Evolutionary conservation across 1,284 basidiomycete genomes (phyloP).

Genomic region (Ceratobasidium sp.): DNA sequence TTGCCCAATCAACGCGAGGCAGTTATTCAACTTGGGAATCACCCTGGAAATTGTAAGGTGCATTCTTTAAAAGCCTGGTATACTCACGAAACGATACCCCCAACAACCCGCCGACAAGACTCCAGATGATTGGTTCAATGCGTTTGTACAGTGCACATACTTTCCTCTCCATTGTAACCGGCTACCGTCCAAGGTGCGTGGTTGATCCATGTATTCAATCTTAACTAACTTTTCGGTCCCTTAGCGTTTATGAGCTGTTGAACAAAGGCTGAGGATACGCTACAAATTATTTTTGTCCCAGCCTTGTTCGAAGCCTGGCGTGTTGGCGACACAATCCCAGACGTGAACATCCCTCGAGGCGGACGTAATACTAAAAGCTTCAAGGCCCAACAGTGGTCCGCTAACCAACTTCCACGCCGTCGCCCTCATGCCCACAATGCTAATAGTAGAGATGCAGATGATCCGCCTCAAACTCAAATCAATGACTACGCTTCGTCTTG

Average conservation of each 20-base stretch:
- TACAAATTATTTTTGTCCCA: background rate
- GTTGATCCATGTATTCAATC: background rate
- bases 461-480: background rate
- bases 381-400: background rate
- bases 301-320: slow-evolving; percentile 14
- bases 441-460: background rate
- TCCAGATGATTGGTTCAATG: background rate
- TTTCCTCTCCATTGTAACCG: background rate
- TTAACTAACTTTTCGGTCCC: background rate
- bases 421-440: background rate
- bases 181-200: background rate
- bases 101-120: background rate
- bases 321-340: background rate
- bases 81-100: background rate
- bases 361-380: no score
- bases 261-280: background rate
- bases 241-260: background rate
- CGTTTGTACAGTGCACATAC: background rate
- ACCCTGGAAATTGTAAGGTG: background rate
- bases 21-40: background rate
- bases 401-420: background rate
- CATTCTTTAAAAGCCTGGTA: background rate
- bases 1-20: background rate
- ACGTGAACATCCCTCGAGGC: background rate
- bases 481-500: background rate